Conservation (phyloP, 1,284 basidiomycete genomes). For the Takashimella koratensis region DNA sequence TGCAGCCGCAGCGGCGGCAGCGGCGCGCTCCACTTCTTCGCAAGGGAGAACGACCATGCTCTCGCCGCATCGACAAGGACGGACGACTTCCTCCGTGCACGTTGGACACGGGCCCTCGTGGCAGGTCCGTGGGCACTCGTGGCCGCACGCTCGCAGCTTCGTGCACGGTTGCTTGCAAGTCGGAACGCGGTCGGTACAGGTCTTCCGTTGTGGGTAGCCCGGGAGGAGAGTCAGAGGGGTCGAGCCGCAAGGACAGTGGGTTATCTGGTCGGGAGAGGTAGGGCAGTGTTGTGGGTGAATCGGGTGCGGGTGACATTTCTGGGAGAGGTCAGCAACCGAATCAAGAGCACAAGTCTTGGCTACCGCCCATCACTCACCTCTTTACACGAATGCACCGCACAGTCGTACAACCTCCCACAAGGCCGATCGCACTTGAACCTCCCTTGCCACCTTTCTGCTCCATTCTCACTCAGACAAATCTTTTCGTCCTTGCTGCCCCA, state of each 20-base stretch:
- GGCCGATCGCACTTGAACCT: constrained; percentile 61
- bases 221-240: constrained; percentile 53
- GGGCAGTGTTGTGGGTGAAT: constrained; percentile 62
- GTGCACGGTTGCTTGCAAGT: constrained; percentile 69
- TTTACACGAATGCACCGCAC: constrained; percentile 67
- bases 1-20: constrained; percentile 14
- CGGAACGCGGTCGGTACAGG: constrained; percentile 71
- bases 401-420: constrained; percentile 70
- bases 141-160: constrained; percentile 63
- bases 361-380: constrained; percentile 45
- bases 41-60: constrained; percentile 57
- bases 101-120: constrained; percentile 62
- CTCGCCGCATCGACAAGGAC: constrained; percentile 75
- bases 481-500: constrained; percentile 51
- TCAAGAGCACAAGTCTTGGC: constrained; percentile 5
- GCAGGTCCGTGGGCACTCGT: constrained; percentile 61
- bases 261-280: constrained; percentile 62
- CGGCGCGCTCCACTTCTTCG: constrained; percentile 42
- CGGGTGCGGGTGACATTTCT: constrained; percentile 65
- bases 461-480: constrained; percentile 23
- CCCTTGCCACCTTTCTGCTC: constrained; percentile 59
- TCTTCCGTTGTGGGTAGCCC: constrained; percentile 51
- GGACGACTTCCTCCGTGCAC: constrained; percentile 62
- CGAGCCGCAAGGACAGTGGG: constrained; percentile 76
- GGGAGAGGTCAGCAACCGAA: too few relatives aligned